Conservation (phyloP, 495 filamentous ascomycete genomes). For the Evansstolkia leycettana region DNA sequence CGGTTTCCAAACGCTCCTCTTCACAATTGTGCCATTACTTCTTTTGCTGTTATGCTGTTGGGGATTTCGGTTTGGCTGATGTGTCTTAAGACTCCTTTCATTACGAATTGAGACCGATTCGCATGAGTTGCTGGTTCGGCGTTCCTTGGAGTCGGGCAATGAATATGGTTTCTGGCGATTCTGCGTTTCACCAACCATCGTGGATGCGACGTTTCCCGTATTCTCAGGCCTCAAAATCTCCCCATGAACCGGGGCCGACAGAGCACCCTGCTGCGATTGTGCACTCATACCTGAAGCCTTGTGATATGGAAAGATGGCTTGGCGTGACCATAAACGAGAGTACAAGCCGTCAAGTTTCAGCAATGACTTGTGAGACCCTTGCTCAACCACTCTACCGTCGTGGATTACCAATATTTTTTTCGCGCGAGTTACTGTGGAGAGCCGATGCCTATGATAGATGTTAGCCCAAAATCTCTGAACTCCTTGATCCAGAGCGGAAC, state of each 20-base stretch:
- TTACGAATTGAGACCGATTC: background rate
- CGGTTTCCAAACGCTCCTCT: slow-evolving; percentile 7
- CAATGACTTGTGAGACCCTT: slow-evolving; percentile 46
- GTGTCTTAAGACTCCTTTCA: background rate
- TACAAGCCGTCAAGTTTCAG: slow-evolving; percentile 1
- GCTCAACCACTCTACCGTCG: slow-evolving; percentile 62
- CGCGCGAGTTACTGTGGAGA: slow-evolving; percentile 71
- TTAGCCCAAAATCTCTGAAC: slow-evolving; percentile 28
- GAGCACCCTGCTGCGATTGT: slow-evolving; percentile 1
- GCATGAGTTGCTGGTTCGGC: background rate
- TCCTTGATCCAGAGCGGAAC: slow-evolving; percentile 23
- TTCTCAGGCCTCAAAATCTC: too few relatives aligned
- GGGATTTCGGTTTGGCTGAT: background rate
- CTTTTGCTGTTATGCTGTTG: background rate
- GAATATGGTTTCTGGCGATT: too few relatives aligned
- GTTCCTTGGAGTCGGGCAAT: background rate
- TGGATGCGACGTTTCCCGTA: too few relatives aligned
- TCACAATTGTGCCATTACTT: background rate
- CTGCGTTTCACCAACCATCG: too few relatives aligned
- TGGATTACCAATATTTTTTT: slow-evolving; percentile 84
- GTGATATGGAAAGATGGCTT: slow-evolving; percentile 8
- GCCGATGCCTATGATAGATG: slow-evolving; percentile 41
- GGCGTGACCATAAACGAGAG: slow-evolving; percentile 9
- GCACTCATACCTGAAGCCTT: background rate
- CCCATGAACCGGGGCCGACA: too few relatives aligned